Evolutionary conservation across 305 asterid genomes (phyloP), one percentile per base, ranked within the genome.

Genomic region (Salvia sclarea): DNA sequence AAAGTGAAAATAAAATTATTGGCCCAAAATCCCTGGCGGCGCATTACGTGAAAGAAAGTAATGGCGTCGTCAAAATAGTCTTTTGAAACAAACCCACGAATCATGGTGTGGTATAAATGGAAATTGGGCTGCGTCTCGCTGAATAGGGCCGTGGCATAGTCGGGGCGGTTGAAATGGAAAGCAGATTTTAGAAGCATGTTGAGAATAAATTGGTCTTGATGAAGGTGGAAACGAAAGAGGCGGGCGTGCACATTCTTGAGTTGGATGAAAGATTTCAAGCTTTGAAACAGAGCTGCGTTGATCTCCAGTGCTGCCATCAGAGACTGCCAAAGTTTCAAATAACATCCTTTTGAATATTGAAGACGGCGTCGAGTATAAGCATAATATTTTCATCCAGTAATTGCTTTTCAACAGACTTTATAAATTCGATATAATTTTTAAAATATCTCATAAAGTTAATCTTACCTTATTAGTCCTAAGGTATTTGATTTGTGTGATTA

Each of bases 201-300:
- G 0, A 89, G 48, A 41, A 87, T 82, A 56, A 76, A 87, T 61
- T 82, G 82, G 41, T 81, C 62, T 53, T 75, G 88, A 48, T 81
- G 67, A 24, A 85, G 78, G 17, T 84, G 76, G 33, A 69, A 21
- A 3, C 91, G 85, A 18, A 84, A 53, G 68, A 87, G 83, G 41
- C 80, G 83, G 4, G 84, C 91, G 20, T 88, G 91, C 8, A 84
- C 61, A 75, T 75, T 82, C 75, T 81, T 85, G 75, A 90, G 91
- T 7, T 90, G 88, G 68, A 74, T 78, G 66, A 88, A 82, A 0
- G 91, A 83, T 45, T 73, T 54, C 72, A 79, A 77, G 58, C 82
- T 76, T 50, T 76, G 85, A 59, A 77, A 82, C 13, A 87, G 71
- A 55, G 79, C 72, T 3, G 82, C 24, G 68, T 77, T 79, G 67